Percentiles rank a stretch among this genome's conserved stretches.
Evolutionary conservation across 2,329 filamentous ascomycete species (phyloP).

Genomic region (Microthyrium microscopicum): DNA sequence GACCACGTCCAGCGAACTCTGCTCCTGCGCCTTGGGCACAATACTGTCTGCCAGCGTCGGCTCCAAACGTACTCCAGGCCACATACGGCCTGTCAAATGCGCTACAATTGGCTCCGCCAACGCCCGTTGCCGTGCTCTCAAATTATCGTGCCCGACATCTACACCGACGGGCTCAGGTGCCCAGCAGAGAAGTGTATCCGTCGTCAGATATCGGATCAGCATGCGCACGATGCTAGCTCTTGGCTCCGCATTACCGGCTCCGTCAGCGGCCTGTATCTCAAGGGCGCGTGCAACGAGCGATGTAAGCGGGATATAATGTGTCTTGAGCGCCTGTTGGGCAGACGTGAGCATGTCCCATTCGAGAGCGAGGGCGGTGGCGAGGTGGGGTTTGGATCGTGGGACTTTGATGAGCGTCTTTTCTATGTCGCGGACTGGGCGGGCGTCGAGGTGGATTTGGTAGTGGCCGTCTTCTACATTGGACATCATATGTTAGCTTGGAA

Average conservation of each 20-base stretch:
- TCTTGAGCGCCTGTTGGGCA: slow-evolving; percentile 66
- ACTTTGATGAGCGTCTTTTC: slow-evolving; percentile 56
- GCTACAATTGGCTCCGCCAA: slow-evolving; percentile 54
- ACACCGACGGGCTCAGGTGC: slow-evolving; percentile 39
- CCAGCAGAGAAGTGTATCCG: slow-evolving; percentile 88
- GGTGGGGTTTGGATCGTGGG: slow-evolving; percentile 58
- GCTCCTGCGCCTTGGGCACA: slow-evolving; percentile 54
- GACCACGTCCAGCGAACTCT: slow-evolving; percentile 61
- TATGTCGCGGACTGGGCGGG: slow-evolving; percentile 59
- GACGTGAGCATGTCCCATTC: slow-evolving; percentile 85
- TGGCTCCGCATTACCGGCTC: slow-evolving; percentile 30
- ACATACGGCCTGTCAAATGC: slow-evolving; percentile 56
- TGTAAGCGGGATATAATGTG: slow-evolving; percentile 81
- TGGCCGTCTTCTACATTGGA: slow-evolving; percentile 22
- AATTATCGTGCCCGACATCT: slow-evolving; percentile 35
- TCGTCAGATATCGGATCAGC: slow-evolving; percentile 74
- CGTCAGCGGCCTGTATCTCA: slow-evolving; percentile 60
- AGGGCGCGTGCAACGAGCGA: slow-evolving; percentile 68
- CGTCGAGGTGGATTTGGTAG: slow-evolving; percentile 57
- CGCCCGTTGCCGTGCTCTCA: slow-evolving; percentile 57
- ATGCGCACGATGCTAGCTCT: slow-evolving; percentile 48
- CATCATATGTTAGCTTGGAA: no score
- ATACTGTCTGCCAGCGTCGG: slow-evolving; percentile 70
- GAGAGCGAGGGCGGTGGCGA: slow-evolving; percentile 70
- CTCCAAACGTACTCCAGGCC: slow-evolving; percentile 65